Conservation (phyloP, 2,329 filamentous ascomycete genomes). For the Penicillium glabrum region DNA sequence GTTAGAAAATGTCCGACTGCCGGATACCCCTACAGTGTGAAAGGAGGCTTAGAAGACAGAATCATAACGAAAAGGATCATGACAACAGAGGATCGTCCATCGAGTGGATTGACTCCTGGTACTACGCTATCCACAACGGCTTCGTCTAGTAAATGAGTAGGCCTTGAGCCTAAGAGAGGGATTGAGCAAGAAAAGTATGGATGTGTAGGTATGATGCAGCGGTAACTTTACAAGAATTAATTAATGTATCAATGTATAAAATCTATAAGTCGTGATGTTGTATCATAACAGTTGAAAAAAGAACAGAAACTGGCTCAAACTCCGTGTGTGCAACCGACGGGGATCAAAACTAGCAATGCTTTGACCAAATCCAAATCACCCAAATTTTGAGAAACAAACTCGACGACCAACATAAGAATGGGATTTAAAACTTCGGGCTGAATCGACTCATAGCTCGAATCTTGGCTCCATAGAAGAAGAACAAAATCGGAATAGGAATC, state of each 20-base stretch:
- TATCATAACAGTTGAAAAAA: background rate
- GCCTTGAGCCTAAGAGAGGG: too few relatives aligned
- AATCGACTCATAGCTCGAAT: slow-evolving; percentile 37
- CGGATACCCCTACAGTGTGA: too few relatives aligned
- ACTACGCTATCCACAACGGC: too few relatives aligned
- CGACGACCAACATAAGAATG: too few relatives aligned
- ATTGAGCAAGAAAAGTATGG: background rate
- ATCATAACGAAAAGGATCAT: too few relatives aligned
- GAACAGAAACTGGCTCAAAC: background rate
- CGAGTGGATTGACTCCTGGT: too few relatives aligned
- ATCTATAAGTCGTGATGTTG: slow-evolving; percentile 7
- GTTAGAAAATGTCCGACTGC: background rate
- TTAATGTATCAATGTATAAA: slow-evolving; percentile 2
- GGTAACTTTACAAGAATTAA: background rate
- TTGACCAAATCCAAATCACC: too few relatives aligned
- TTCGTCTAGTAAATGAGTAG: too few relatives aligned
- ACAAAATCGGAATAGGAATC: slow-evolving; percentile 50
- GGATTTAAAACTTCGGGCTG: slow-evolving; percentile 21
- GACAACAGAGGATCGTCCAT: too few relatives aligned
- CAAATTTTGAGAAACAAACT: too few relatives aligned
- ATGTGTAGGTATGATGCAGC: too few relatives aligned
- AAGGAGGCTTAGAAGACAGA: too few relatives aligned
- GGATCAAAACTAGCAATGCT: background rate
- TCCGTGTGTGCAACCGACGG: background rate
- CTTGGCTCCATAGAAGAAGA: slow-evolving; percentile 49